These are phyloP conservation scores for Populus tremula DNA, from an alignment of 345 rosid species.

Conservation along the genomic window DNA sequence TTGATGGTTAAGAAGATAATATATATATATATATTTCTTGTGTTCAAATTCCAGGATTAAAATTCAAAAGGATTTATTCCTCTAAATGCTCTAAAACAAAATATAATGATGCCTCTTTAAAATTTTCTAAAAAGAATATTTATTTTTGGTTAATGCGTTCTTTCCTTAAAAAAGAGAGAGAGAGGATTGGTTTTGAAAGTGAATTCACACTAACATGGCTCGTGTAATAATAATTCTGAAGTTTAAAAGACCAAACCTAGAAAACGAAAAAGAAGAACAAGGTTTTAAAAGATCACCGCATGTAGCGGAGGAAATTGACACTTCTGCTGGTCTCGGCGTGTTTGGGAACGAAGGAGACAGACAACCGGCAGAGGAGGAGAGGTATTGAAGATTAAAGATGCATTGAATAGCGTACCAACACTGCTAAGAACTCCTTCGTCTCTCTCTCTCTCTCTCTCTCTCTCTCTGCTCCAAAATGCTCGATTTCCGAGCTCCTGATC, in stretches of 20 bases:
- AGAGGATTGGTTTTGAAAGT: too few species aligned
- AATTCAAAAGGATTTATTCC: too few species aligned
- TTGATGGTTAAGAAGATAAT: too few species aligned
- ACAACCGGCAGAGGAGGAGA: constrained; percentile 27
- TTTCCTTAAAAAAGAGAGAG: too few species aligned
- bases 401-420: constrained; percentile 35
- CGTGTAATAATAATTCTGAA: too few species aligned
- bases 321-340: constrained; percentile 17
- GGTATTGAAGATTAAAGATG: constrained; percentile 13
- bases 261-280: constrained; percentile 14
- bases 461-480: constrained; percentile 13
- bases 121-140: too few species aligned
- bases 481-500: constrained; percentile 27
- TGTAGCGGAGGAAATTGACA: constrained; percentile 14
- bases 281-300: background rate
- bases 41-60: too few species aligned
- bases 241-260: background rate
- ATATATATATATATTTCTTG: too few species aligned
- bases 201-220: too few species aligned
- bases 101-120: too few species aligned
- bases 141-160: too few species aligned
- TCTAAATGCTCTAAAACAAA: too few species aligned
- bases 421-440: background rate
- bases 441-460: constrained; percentile 4
- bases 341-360: constrained; percentile 40